Evolutionary conservation across 2,329 filamentous ascomycete species (phyloP).

Genomic region (Westerdykella aurantiaca): DNA sequence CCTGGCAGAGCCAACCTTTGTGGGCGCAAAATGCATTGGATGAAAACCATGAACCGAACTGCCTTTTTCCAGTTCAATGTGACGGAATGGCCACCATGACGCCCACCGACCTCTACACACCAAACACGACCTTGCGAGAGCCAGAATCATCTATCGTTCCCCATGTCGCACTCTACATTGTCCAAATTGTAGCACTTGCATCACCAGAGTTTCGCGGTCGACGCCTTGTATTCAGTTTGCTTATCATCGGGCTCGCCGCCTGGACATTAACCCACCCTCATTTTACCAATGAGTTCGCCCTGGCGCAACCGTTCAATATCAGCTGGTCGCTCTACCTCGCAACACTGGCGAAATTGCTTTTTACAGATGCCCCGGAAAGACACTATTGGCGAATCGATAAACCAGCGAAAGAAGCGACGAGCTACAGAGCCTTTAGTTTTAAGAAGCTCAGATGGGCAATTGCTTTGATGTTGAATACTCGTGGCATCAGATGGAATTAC

Average conservation of each 20-base stretch:
- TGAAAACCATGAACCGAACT: too few relatives aligned
- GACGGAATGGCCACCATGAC: too few relatives aligned
- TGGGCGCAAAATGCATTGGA: too few relatives aligned
- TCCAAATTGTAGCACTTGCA: slow-evolving; percentile 3
- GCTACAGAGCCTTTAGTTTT: slow-evolving; percentile 2
- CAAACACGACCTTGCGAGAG: too few relatives aligned
- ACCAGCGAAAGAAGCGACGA: slow-evolving; percentile 1
- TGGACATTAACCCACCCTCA: not conserved
- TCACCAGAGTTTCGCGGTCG: slow-evolving; percentile 5
- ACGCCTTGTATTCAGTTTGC: not conserved
- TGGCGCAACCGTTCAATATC: slow-evolving; percentile 4
- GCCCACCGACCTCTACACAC: too few relatives aligned
- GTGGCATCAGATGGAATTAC: slow-evolving; percentile 7
- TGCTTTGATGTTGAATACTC: slow-evolving; percentile 6
- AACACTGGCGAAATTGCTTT: slow-evolving; percentile 7
- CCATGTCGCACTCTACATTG: slow-evolving; percentile 2
- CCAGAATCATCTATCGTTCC: not conserved
- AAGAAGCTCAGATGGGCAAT: slow-evolving; percentile 8
- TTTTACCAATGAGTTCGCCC: slow-evolving; percentile 1
- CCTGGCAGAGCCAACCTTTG: too few relatives aligned
- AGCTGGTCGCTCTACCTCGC: slow-evolving; percentile 8
- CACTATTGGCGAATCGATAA: slow-evolving; percentile 7
- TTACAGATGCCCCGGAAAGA: not conserved
- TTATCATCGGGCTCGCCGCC: slow-evolving; percentile 3
- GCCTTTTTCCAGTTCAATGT: too few relatives aligned